These are phyloP conservation scores for Clarireedia monteithiana DNA, from an alignment of 2,329 filamentous ascomycete genomes.

Conservation along the genomic window DNA sequence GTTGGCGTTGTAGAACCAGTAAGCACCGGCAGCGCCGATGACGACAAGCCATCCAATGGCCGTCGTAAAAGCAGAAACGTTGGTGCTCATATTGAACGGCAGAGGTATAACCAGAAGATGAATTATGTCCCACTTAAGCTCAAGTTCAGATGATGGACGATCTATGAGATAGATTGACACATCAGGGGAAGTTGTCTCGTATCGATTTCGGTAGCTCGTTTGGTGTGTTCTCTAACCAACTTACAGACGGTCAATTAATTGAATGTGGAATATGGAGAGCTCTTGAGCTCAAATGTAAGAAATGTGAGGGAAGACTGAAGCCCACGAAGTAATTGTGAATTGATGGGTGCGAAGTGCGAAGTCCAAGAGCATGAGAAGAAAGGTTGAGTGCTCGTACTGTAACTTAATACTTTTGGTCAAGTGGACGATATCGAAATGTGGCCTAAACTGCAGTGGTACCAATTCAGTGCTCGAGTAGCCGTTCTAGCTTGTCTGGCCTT, in stretches of 20 bases:
- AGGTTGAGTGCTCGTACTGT: too few relatives aligned
- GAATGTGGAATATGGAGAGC: too few relatives aligned
- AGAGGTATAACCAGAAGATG: background rate
- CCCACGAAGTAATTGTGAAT: too few relatives aligned
- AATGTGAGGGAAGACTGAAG: background rate
- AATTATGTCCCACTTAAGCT: background rate
- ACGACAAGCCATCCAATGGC: conserved; percentile 33
- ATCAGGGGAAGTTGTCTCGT: background rate
- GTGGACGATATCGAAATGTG: too few relatives aligned
- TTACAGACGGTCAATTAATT: background rate
- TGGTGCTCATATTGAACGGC: conserved; percentile 7
- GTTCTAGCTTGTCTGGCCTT: too few relatives aligned
- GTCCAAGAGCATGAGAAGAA: too few relatives aligned
- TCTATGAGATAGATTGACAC: conserved; percentile 1
- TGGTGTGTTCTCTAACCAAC: background rate
- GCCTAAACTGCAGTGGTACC: too few relatives aligned
- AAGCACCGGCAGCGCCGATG: conserved; percentile 26
- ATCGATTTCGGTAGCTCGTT: background rate
- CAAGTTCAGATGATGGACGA: background rate
- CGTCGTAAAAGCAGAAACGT: conserved; percentile 25
- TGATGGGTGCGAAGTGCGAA: too few relatives aligned
- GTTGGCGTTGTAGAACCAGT: conserved; percentile 19
- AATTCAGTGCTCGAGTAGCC: too few relatives aligned
- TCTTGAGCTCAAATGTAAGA: background rate
- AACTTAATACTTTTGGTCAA: too few relatives aligned